These are phyloP conservation scores for Oenanthe javanica DNA, from an alignment of 140 eudicot genomes.

Conservation along the genomic window DNA sequence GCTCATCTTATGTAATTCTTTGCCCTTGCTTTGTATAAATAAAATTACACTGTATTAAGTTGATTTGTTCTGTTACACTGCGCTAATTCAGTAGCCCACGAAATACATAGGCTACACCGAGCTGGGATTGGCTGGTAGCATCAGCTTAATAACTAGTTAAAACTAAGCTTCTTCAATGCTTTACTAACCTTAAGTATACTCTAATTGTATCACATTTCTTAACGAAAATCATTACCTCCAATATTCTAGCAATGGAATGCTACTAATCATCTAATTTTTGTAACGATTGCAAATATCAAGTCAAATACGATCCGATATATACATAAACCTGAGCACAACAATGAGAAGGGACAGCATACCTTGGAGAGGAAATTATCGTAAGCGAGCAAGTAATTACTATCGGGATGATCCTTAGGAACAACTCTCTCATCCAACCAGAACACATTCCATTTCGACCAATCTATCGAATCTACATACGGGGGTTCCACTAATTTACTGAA, in stretches of 20 bases:
- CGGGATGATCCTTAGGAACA: slow-evolving; percentile 63
- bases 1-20: no score
- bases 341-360: neutral
- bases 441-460: slow-evolving; percentile 83
- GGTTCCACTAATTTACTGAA: slow-evolving; percentile 3
- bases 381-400: slow-evolving; percentile 75
- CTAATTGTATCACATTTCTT: neutral
- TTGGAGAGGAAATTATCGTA: neutral
- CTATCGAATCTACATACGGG: slow-evolving; percentile 18
- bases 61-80: neutral
- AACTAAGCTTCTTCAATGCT: neutral
- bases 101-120: neutral
- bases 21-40: neutral
- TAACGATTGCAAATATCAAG: neutral
- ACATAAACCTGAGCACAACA: neutral
- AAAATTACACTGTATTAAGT: neutral
- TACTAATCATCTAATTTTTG: neutral
- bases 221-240: neutral
- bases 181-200: neutral
- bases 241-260: neutral
- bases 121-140: neutral
- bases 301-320: no score
- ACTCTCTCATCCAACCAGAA: slow-evolving; percentile 89
- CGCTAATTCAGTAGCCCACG: neutral
- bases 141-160: neutral